Evolutionary conservation across 2,329 filamentous ascomycete genomes (phyloP).

Genomic region (Diaporthe australafricana): DNA sequence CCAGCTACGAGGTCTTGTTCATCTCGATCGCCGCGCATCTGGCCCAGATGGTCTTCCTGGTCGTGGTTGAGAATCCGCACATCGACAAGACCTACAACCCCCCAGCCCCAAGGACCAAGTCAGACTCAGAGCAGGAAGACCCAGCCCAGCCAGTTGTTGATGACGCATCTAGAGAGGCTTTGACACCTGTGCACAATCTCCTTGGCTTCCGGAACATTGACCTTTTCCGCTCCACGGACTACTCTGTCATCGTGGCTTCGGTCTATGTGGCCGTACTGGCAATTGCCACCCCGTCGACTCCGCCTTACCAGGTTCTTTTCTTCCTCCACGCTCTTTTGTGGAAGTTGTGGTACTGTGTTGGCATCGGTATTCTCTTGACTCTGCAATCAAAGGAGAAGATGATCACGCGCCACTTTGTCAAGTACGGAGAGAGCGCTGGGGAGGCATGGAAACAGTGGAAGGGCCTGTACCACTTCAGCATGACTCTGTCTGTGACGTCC

Average conservation of each 20-base stretch:
- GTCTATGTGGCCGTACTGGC: conserved; percentile 81
- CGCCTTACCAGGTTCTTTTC: conserved; percentile 81
- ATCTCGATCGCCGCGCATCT: conserved; percentile 96
- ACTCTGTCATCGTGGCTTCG: conserved; percentile 80
- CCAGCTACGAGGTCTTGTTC: conserved; percentile 96
- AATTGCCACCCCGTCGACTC: conserved; percentile 80
- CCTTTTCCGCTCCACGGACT: conserved; percentile 87
- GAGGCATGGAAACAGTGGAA: conserved; percentile 99
- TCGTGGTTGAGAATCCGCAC: conserved; percentile 93
- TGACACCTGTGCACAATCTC: conserved; percentile 82
- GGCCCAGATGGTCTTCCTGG: conserved; percentile 93
- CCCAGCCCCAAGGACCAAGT: conserved; percentile 77
- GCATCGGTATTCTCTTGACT: conserved; percentile 86
- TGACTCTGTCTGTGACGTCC: conserved; percentile 88
- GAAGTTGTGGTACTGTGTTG: conserved; percentile 92
- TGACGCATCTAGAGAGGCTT: conserved; percentile 47
- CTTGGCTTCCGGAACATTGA: conserved; percentile 88
- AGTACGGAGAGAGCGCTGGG: conserved; percentile 88
- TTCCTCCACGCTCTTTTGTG: conserved; percentile 83
- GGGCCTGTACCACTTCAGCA: conserved; percentile 91
- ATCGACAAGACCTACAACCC: conserved; percentile 98
- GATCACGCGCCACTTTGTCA: conserved; percentile 98
- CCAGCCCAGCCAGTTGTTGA: conserved; percentile 45
- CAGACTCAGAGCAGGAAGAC: conserved; percentile 44
- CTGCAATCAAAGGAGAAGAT: conserved; percentile 90